A percentile compares a stretch with the other conserved stretches of the same genome.
Evolutionary conservation across 2,329 filamentous ascomycete genomes (phyloP).

Genomic region (Setomelanomma holmii): DNA sequence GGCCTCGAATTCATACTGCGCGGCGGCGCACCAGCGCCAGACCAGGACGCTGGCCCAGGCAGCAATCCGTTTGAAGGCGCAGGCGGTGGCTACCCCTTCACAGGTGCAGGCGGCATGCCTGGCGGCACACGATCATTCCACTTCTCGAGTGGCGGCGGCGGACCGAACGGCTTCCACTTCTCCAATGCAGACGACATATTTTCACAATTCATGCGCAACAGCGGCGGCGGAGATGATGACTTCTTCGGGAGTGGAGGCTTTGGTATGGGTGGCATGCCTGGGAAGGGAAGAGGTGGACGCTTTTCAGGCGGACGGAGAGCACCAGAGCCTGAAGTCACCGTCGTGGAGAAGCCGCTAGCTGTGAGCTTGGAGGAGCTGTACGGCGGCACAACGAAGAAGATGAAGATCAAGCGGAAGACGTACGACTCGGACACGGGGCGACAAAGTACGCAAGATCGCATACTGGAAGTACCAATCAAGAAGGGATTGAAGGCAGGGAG

Average conservation of each 20-base stretch:
- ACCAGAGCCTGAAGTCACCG: constrained; percentile 83
- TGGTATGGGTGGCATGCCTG: constrained; percentile 42
- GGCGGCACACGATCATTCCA: constrained; percentile 67
- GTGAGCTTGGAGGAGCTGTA: constrained; percentile 89
- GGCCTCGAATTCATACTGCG: constrained; percentile 91
- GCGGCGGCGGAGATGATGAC: constrained; percentile 58
- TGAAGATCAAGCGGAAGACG: constrained; percentile 96
- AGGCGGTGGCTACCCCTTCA: constrained; percentile 60
- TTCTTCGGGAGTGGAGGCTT: constrained; percentile 57
- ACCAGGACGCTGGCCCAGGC: constrained; percentile 43
- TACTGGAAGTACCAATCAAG: constrained; percentile 94
- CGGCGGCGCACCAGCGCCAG: constrained; percentile 73
- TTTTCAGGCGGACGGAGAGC: constrained; percentile 52
- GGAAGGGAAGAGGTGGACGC: constrained; percentile 33
- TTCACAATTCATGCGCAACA: constrained; percentile 76
- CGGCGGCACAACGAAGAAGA: constrained; percentile 89
- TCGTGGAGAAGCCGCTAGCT: constrained; percentile 83
- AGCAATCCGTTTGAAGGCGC: constrained; percentile 55
- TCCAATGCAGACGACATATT: constrained; percentile 86
- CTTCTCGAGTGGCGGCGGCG: constrained; percentile 65
- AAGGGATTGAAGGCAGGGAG: constrained; percentile 93
- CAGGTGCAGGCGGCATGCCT: constrained; percentile 65
- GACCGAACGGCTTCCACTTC: constrained; percentile 74
- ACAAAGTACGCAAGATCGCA: constrained; percentile 84
- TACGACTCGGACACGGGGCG: constrained; percentile 83